Evolutionary conservation across 805 yeast genomes (phyloP), one percentile per base, ranked within the genome.

Genomic region (Teunomyces pallodes): DNA sequence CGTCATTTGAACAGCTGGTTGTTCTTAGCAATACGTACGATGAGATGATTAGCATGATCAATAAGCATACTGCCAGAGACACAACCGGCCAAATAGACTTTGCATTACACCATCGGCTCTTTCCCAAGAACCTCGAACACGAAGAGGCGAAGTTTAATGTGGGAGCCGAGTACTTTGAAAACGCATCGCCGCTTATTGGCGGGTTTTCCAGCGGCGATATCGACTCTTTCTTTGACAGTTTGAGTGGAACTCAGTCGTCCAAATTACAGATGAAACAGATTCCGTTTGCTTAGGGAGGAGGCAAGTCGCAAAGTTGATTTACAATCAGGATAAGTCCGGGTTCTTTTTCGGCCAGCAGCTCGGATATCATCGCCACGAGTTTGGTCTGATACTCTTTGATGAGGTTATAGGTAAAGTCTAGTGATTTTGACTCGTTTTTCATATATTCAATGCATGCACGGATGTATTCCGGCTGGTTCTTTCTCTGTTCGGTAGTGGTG

Each of bases 61-160:
- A 54, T 20, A 26, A 46, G 4, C 48, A 51, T 17, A 53, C 60
- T 6, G 48, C 49, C 12, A 38, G 48, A 14, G 51, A 47, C 13
- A 50, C 50, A 8, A 35, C 42, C 9, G 45, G 48, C 16, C 33
- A 42, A 14, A 58, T 67, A 13, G 70, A 67, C 35, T 52, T 65
- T 14, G 51, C 67, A 1, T 50, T 64, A 30, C 56, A 49, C 46
- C 54, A 59, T 47, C 44, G 50, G 24, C 53, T 66, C 3, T 42
- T 67, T 1, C 57, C 62, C 28, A 67, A 66, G 43, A 63, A 64
- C 39, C 13, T 66, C 9, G 58, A 50, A 3, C 30, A 47, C 10
- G 71, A 67, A 46, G 36, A 39, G 12, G 46, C 52, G 20, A 40
- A 59, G 16, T 65, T 65, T 31, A 46, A 49, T 35, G 35, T 61